These are phyloP conservation scores for Hericium erinaceus DNA, from an alignment of 768 basidiomycete species.

Conservation along the genomic window DNA sequence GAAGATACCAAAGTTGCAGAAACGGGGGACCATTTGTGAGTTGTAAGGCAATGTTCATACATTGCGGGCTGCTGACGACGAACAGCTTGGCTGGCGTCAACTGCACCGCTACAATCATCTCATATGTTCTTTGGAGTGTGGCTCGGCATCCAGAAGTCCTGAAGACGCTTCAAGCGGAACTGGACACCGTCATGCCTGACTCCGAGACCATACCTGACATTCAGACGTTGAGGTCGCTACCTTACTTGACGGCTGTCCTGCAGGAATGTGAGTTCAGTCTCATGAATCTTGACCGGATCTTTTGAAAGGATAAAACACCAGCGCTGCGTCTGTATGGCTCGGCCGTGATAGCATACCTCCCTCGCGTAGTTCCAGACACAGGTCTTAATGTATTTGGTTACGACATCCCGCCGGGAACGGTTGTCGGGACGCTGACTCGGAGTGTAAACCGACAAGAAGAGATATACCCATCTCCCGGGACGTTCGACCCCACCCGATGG, in stretches of 20 bases:
- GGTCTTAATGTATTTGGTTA: neutral
- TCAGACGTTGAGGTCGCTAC: neutral
- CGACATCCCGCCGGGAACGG: neutral
- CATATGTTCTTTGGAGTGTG: neutral
- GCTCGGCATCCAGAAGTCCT: neutral
- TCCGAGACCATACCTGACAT: neutral
- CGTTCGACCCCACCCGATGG: neutral
- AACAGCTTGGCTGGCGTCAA: neutral
- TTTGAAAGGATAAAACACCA: neutral
- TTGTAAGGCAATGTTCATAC: neutral
- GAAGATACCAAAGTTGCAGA: neutral
- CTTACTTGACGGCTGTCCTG: neutral
- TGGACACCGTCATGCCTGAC: neutral
- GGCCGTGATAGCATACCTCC: neutral
- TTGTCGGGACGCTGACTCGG: neutral
- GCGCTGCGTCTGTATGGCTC: neutral
- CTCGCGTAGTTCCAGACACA: neutral
- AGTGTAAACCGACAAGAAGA: neutral
- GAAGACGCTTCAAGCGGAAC: neutral
- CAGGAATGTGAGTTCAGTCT: neutral
- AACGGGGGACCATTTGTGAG: neutral
- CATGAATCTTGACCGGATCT: neutral
- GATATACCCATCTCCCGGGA: neutral
- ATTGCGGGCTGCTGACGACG: neutral
- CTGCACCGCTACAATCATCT: neutral